Evolutionary conservation across 169 alveolate species (phyloP), one percentile per base, ranked within the genome.

Genomic region (Plasmodium sp.): DNA sequence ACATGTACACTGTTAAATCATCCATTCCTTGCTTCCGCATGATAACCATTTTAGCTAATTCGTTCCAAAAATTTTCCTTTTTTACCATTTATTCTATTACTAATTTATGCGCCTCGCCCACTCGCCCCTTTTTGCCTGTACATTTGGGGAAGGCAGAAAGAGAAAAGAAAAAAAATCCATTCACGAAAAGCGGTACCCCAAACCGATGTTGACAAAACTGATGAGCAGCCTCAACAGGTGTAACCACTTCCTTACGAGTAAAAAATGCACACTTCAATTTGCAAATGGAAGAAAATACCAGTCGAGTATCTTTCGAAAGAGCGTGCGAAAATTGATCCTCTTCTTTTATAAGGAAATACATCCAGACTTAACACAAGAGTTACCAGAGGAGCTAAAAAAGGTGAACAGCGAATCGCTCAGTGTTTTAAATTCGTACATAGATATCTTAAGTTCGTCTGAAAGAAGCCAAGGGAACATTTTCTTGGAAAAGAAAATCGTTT

Each of bases 351-450:
- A 92, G 14, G 86, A 92, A 81, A 91, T 92, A 72, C 95, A 92
- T 82, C 95, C 95, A 45, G 95, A 92, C 43, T 92, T 92, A 39
- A 72, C 95, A 16, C 77, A 33, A 10, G 79, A 41, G 31, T 92
- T 92, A 73, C 95, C 95, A 71, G 92, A 92, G 5, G 95, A 92
- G 41, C 83, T 92, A 82, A 92, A 92, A 92, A 92, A 92, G 84
- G 62, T 81, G 14, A 92, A 92, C 67, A 58, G 58, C 31, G 95
- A 92, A 81, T 92, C 95, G 22, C 75, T 92, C 56, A 92, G 95
- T 82, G 51, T 92, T 82, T 92, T 92, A 72, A 92, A 92, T 83
- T 81, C 95, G 16, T 92, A 92, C 75, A 82, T 92, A 81, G 95
- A 92, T 34, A 82, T 82, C 16, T 58, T 92, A 56, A 54, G 95